Evolutionary conservation across 2,329 filamentous ascomycete species (phyloP).

Genomic region (Drechslerella coelobrocha): DNA sequence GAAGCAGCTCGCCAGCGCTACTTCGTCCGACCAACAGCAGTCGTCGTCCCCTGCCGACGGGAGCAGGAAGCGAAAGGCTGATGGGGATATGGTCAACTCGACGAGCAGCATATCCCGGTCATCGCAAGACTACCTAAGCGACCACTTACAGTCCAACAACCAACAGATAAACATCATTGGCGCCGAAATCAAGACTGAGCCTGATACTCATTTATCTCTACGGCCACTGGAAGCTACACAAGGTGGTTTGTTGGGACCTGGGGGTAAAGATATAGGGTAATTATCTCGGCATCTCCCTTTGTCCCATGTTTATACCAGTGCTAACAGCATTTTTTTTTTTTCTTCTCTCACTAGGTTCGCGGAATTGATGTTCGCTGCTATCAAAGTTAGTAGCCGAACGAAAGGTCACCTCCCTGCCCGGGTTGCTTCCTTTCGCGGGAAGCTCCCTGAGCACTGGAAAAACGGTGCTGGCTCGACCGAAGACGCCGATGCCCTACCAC

Average conservation of each 20-base stretch:
- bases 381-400: constrained; percentile 52
- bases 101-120: constrained; percentile 17
- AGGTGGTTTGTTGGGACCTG: constrained; percentile 43
- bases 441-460: constrained; percentile 41
- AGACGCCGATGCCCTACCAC: constrained; percentile 35
- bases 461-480: constrained; percentile 28
- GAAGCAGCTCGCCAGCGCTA: constrained; percentile 46
- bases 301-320: neutral
- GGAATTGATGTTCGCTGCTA: constrained; percentile 54
- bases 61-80: constrained; percentile 48
- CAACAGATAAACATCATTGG: constrained; percentile 45
- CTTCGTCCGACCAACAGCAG: constrained; percentile 1
- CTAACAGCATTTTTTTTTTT: too few species aligned
- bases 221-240: constrained; percentile 1
- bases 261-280: constrained; percentile 53
- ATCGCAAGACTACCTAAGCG: constrained; percentile 10
- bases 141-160: constrained; percentile 19
- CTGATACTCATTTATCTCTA: constrained; percentile 4
- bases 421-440: constrained; percentile 48
- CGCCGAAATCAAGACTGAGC: constrained; percentile 22
- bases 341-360: constrained; percentile 52
- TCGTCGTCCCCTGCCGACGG: constrained; percentile 15
- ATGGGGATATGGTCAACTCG: constrained; percentile 42
- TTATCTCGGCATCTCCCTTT: constrained; percentile 31
- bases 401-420: constrained; percentile 41